phyloP scores from a whole-genome alignment of 208 protist genomes.

The Wallacemonas collosoma region DNA sequence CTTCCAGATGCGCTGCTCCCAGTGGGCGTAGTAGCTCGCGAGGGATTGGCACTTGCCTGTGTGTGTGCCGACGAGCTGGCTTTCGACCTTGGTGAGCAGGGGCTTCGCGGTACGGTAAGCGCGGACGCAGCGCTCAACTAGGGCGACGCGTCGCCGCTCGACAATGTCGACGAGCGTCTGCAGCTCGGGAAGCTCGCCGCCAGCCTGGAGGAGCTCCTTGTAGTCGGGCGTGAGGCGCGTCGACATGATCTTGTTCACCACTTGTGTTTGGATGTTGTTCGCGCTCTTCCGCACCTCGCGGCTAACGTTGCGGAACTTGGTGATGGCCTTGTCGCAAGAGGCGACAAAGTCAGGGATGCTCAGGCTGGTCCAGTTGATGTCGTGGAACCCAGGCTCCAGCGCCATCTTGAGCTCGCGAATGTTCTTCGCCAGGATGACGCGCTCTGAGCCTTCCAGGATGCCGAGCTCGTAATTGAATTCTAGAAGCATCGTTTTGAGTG shows the following conservation, averaged over 20 bases:
- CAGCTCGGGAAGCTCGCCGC: constrained; percentile 90
- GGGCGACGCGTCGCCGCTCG: constrained; percentile 77
- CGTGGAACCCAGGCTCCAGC: constrained; percentile 92
- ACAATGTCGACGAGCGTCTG: constrained; percentile 92
- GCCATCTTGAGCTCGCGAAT: constrained; percentile 89
- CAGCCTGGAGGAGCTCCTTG: constrained; percentile 73
- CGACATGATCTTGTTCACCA: constrained; percentile 90
- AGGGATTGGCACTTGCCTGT: constrained; percentile 91
- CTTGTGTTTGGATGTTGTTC: constrained; percentile 91
- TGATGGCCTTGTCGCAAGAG: constrained; percentile 93
- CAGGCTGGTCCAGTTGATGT: constrained; percentile 99
- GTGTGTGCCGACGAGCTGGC: constrained; percentile 90
- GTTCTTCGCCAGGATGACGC: constrained; percentile 89
- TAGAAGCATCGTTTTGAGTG: constrained; percentile 94
- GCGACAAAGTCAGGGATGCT: constrained; percentile 97
- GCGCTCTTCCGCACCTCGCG: constrained; percentile 97
- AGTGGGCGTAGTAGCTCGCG: constrained; percentile 95
- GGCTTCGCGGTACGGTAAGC: constrained; percentile 95
- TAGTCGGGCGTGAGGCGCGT: constrained; percentile 86
- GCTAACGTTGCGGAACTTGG: constrained; percentile 95
- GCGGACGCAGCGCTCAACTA: constrained; percentile 86
- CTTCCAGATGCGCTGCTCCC: constrained; percentile 95
- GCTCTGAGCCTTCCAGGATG: constrained; percentile 87
- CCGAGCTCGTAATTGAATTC: constrained; percentile 90
- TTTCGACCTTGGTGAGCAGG: constrained; percentile 96